Evolutionary conservation across 2,329 filamentous ascomycete species (phyloP).

Genomic region (Rhytidhysteron rufulum): DNA sequence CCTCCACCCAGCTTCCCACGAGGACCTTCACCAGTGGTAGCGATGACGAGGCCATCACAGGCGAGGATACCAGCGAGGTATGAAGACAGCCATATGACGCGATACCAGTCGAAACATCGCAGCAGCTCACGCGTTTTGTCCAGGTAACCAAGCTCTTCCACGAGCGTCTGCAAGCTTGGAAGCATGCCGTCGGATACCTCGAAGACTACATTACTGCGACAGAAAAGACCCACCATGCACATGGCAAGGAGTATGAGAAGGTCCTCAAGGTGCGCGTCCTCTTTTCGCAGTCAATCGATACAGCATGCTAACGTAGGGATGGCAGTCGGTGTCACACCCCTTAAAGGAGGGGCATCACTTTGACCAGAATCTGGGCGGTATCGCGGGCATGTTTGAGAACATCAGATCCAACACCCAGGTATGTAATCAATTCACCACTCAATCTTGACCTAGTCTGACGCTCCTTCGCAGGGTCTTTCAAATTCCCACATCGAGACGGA

Average conservation of each 20-base stretch:
- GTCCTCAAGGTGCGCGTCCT: conserved; percentile 66
- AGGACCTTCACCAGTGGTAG: conserved; percentile 29
- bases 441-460: conserved; percentile 3
- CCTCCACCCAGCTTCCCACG: conserved; percentile 21
- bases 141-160: conserved; percentile 61
- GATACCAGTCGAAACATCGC: background rate
- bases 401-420: conserved; percentile 84
- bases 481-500: conserved; percentile 90
- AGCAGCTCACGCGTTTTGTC: background rate
- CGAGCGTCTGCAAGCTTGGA: conserved; percentile 91
- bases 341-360: conserved; percentile 91
- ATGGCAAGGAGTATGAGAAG: conserved; percentile 94
- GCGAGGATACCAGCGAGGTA: conserved; percentile 48
- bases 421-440: conserved; percentile 11
- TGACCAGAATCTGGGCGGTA: conserved; percentile 79
- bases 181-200: conserved; percentile 85
- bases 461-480: conserved; percentile 62
- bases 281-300: background rate
- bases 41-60: conserved; percentile 45
- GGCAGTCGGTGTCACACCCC: conserved; percentile 75
- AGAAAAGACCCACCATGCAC: conserved; percentile 78
- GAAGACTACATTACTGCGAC: conserved; percentile 84
- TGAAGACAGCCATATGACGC: conserved; percentile 1
- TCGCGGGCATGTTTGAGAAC: conserved; percentile 91
- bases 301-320: conserved; percentile 10